phyloP scores from a whole-genome alignment of 192 early-diverging fungal species.

The Gorgonomyces haynaldii region DNA sequence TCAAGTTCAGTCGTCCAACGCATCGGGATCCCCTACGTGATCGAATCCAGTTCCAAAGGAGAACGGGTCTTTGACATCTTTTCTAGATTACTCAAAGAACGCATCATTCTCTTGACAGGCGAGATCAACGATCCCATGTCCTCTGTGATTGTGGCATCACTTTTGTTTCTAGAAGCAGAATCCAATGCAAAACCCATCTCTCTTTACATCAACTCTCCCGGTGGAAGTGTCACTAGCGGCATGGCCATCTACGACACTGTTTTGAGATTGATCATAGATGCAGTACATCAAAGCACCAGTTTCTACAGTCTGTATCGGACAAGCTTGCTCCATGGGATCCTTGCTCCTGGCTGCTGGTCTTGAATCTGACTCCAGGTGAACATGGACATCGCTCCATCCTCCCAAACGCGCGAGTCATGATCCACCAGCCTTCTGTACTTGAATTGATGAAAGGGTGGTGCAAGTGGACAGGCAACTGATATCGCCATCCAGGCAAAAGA shows the following conservation, averaged over 20 bases:
- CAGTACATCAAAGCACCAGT: conserved; percentile 91
- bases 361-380: conserved; percentile 58
- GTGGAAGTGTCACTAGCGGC: conserved; percentile 88
- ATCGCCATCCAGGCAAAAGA: conserved; percentile 96
- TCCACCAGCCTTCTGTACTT: conserved; percentile 75
- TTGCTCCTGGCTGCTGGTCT: conserved; percentile 48
- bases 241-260: conserved; percentile 52
- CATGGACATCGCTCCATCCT: conserved; percentile 75
- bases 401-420: conserved; percentile 89
- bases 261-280: conserved; percentile 6
- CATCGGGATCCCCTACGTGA: conserved; percentile 40
- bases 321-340: conserved; percentile 97
- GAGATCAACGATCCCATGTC: conserved; percentile 74
- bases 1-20: not conserved
- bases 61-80: conserved; percentile 97
- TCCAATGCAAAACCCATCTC: conserved; percentile 86
- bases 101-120: conserved; percentile 94
- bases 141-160: conserved; percentile 83
- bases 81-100: conserved; percentile 89
- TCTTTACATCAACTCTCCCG: conserved; percentile 96
- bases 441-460: conserved; percentile 60
- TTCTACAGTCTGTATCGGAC: conserved; percentile 88
- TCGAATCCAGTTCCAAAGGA: conserved; percentile 39
- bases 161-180: conserved; percentile 90
- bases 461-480: conserved; percentile 86